Percentiles rank a stretch among this genome's conserved stretches.
Evolutionary conservation across 2,329 filamentous ascomycete species (phyloP).

Genomic region (Penicillium digitatum): DNA sequence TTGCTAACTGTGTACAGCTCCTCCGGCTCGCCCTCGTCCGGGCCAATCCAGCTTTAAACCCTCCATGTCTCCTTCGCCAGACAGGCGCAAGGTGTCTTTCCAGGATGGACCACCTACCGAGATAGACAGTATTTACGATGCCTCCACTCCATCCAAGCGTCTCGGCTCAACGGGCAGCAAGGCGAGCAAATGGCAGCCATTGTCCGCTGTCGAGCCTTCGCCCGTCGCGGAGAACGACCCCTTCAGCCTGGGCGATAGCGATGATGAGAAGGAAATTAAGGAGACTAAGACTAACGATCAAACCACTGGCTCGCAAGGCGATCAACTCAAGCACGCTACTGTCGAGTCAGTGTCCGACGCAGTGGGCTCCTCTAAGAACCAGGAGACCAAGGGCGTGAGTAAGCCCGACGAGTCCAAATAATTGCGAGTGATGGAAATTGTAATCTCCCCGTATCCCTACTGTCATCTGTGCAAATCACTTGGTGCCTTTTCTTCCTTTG

Average conservation of each 20-base stretch:
- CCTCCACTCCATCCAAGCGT: conserved; percentile 56
- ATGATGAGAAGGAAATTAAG: conserved; percentile 81
- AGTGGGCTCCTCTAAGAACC: conserved; percentile 31
- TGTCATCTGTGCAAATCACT: neutral
- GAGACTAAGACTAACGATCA: conserved; percentile 66
- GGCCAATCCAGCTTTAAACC: conserved; percentile 76
- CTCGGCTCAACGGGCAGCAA: conserved; percentile 53
- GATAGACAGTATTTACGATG: conserved; percentile 69
- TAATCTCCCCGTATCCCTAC: conserved; percentile 3
- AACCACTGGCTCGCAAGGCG: conserved; percentile 50
- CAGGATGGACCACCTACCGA: conserved; percentile 69
- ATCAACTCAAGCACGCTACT: conserved; percentile 63
- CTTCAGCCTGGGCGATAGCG: conserved; percentile 92
- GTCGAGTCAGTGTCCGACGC: conserved; percentile 46
- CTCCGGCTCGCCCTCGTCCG: conserved; percentile 57
- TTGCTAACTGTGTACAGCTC: conserved; percentile 43
- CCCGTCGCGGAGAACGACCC: conserved; percentile 90
- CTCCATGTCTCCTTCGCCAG: conserved; percentile 56
- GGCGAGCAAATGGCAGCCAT: conserved; percentile 93
- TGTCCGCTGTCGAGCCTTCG: conserved; percentile 77
- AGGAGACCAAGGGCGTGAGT: conserved; percentile 13
- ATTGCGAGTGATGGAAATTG: conserved; percentile 7
- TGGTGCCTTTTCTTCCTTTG: neutral
- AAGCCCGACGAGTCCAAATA: conserved; percentile 30
- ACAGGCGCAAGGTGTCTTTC: conserved; percentile 53